Evolutionary conservation across 208 protist species (phyloP), one percentile per base, ranked within the genome.

Genomic region (Trypanosomatidae sp.): DNA sequence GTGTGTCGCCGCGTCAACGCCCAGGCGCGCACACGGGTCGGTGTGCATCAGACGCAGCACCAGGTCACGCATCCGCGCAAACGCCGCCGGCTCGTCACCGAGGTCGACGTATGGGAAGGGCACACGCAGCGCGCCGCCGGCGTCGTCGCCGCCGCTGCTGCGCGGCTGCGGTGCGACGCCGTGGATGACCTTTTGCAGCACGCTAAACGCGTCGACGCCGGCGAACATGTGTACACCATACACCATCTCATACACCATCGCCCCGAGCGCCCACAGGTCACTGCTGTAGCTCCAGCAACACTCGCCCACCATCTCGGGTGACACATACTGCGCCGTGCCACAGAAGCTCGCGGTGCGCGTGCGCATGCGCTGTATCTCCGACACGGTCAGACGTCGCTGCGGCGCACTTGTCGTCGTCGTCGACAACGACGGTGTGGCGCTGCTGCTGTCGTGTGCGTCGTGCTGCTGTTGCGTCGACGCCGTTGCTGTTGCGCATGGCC

Each of bases 201-300:
- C 82, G 16, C 61, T 59, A 46, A 78, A 92, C 38, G 74, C 44
- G 19, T 56, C 67, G 43, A 50, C 23, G 2, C 80, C 86, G 16
- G 64, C 27, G 53, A 96, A 96, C 62, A 91, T 75, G 53, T 88
- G 71, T 16, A 39, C 53, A 15, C 85, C 86, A 53, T 94, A 88
- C 27, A 80, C 6, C 58, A 95, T 71, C 71, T 97, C 81, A 62
- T 97, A 97, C 25, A 94, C 80, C 18, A 95, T 66, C n/a, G 88
- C 72, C 18, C 95, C 95, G 18, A 98, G 61, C 1, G 87, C 78
- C 93, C 92, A 98, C 24, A 97, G 53, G 58, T 98, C 95, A 51
- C 74, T 84, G 58, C 82, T 94, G 53, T 82, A 92, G 58, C 88
- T 96, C 78, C 89, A 96, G 25, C 56, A 44, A 59, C 91, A 89